Conservation (phyloP, 352 stramenopile genomes). For the Blastocystis sp. region DNA sequence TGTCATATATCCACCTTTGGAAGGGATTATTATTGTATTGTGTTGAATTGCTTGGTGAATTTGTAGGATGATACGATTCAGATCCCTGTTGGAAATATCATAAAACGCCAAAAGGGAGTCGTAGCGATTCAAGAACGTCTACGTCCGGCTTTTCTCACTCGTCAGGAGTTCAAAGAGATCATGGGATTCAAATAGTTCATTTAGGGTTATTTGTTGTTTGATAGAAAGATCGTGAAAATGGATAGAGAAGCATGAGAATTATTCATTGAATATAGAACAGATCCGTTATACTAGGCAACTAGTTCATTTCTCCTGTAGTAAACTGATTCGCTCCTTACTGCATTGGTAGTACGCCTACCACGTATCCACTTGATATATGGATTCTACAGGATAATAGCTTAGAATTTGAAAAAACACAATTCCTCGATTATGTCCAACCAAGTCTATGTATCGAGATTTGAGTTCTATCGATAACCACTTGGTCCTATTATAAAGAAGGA, state of each 20-base stretch:
- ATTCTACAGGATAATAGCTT: not conserved
- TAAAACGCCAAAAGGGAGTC: not conserved
- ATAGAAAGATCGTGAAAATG: not conserved
- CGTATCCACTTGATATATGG: not conserved
- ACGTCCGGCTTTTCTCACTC: not conserved
- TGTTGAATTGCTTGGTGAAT: not conserved
- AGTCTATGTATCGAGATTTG: not conserved
- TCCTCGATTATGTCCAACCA: not conserved
- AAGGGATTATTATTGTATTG: not conserved
- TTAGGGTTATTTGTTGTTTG: not conserved
- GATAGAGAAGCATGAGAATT: not conserved
- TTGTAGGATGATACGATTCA: conserved; percentile 2
- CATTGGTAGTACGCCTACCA: too few species aligned
- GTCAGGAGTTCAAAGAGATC: conserved; percentile 31
- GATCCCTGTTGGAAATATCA: not conserved
- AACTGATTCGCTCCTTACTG: too few species aligned
- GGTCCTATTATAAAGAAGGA: not conserved
- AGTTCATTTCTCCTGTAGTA: not conserved
- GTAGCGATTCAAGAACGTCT: not conserved
- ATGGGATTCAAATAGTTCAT: conserved; percentile 37
- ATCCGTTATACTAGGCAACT: too few species aligned
- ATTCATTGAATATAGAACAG: too few species aligned
- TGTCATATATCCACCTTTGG: conserved; percentile 31
- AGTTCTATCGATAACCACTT: not conserved
- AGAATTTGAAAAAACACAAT: not conserved